phyloP scores from a whole-genome alignment of 192 early-diverging fungal genomes.

The Coemansia sp. region DNA sequence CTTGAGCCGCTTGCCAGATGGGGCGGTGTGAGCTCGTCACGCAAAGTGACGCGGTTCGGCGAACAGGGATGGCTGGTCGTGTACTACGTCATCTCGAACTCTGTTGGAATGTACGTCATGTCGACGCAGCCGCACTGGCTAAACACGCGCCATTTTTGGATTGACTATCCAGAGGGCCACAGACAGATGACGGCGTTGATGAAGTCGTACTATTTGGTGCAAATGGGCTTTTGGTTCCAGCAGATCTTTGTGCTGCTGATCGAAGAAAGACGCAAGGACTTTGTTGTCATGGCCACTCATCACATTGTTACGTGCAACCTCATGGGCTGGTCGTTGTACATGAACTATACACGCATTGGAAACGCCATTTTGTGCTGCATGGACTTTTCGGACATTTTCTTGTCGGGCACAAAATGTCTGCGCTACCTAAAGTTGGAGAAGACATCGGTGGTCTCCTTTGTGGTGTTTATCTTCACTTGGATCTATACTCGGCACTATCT shows the following conservation, averaged over 20 bases:
- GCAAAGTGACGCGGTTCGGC: slow-evolving; percentile 59
- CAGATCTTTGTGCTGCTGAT: slow-evolving; percentile 73
- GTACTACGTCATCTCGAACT: slow-evolving; percentile 65
- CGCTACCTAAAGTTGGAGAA: slow-evolving; percentile 66
- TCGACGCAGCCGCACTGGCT: slow-evolving; percentile 70
- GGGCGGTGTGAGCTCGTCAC: slow-evolving; percentile 34
- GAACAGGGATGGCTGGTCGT: slow-evolving; percentile 72
- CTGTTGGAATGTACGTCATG: slow-evolving; percentile 68
- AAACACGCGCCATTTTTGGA: slow-evolving; percentile 68
- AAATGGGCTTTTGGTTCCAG: slow-evolving; percentile 78
- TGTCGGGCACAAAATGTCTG: slow-evolving; percentile 73
- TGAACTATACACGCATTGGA: slow-evolving; percentile 75
- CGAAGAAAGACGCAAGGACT: slow-evolving; percentile 75
- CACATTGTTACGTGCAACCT: slow-evolving; percentile 75
- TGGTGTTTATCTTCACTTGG: slow-evolving; percentile 69
- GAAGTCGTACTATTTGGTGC: slow-evolving; percentile 75
- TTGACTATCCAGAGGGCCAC: slow-evolving; percentile 67
- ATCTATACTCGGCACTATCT: slow-evolving; percentile 73
- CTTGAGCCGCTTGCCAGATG: slow-evolving; percentile 40
- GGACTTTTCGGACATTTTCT: slow-evolving; percentile 79
- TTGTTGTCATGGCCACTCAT: slow-evolving; percentile 68
- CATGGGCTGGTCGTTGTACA: slow-evolving; percentile 63
- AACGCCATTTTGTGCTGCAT: slow-evolving; percentile 74
- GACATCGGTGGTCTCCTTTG: slow-evolving; percentile 65
- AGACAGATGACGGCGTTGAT: slow-evolving; percentile 52